phyloP scores from a whole-genome alignment of 345 rosid species.

The Conringia planisiliqua region DNA sequence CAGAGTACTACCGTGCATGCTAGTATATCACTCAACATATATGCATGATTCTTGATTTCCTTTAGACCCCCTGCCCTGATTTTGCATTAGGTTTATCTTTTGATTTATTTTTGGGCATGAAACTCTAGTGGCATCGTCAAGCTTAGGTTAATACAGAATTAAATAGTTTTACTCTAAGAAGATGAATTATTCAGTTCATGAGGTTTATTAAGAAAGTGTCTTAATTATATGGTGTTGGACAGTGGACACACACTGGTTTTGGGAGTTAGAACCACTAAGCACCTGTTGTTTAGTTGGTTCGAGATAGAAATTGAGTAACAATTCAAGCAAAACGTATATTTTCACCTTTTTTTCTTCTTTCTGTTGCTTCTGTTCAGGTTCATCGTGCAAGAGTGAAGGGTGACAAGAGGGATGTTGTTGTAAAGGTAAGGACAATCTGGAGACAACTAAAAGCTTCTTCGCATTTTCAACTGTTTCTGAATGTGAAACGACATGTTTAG shows the following conservation, averaged over 20 bases:
- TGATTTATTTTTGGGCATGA: neutral
- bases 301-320: neutral
- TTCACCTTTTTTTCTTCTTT: neutral
- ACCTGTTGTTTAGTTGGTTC: neutral
- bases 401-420: constrained; percentile 67
- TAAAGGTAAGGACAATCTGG: constrained; percentile 56
- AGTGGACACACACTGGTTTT: neutral
- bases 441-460: constrained; percentile 12
- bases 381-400: constrained; percentile 83
- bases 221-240: too few species aligned
- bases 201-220: neutral
- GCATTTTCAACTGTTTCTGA: constrained; percentile 15
- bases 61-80: neutral
- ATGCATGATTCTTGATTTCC: neutral
- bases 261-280: neutral
- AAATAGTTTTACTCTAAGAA: neutral
- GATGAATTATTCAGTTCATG: neutral
- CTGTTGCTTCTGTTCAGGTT: constrained; percentile 45
- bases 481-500: constrained; percentile 38
- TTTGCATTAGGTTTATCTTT: neutral
- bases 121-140: neutral
- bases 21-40: neutral
- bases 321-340: too few species aligned
- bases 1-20: neutral
- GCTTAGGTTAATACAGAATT: neutral